Conservation (phyloP, 2,329 filamentous ascomycete genomes). For the Trichoderma cornu-damae region DNA sequence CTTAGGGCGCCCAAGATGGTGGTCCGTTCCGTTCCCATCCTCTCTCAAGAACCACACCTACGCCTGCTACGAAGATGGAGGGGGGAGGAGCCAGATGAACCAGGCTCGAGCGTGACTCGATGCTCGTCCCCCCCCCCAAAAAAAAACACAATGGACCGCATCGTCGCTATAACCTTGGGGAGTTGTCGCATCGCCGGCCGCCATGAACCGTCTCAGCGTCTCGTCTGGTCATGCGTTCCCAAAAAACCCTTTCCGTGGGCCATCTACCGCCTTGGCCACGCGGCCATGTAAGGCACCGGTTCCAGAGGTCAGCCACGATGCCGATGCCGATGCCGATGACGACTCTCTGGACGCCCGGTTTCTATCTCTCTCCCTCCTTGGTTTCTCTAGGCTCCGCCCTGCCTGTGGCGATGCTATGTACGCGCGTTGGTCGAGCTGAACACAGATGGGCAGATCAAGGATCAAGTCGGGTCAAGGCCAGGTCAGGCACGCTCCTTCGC, state of each 20-base stretch:
- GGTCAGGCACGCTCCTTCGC: neutral
- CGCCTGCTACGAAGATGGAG: conserved; percentile 14
- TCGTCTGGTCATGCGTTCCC: conserved; percentile 27
- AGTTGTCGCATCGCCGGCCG: conserved; percentile 26
- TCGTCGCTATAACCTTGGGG: conserved; percentile 24
- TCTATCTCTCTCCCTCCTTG: conserved; percentile 1
- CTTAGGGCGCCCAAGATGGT: conserved; percentile 21
- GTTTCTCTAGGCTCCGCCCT: neutral
- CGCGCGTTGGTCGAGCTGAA: neutral
- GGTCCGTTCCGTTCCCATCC: conserved; percentile 19
- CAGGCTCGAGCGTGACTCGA: conserved; percentile 35
- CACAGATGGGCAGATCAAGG: conserved; percentile 2
- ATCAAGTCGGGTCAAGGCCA: conserved; percentile 5
- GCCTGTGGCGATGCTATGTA: conserved; percentile 4
- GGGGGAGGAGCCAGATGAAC: conserved; percentile 12
- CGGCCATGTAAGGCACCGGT: conserved; percentile 30
- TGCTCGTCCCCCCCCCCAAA: too few relatives aligned
- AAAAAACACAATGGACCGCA: conserved; percentile 36
- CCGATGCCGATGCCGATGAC: conserved; percentile 18
- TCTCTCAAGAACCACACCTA: conserved; percentile 18
- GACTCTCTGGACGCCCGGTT: neutral
- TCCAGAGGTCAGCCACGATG: conserved; percentile 21
- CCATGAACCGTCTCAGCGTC: conserved; percentile 27
- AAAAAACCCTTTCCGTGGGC: conserved; percentile 17
- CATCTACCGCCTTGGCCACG: conserved; percentile 25